phyloP scores from a whole-genome alignment of 2,329 filamentous ascomycete species.

The Sporothrix sp. region DNA sequence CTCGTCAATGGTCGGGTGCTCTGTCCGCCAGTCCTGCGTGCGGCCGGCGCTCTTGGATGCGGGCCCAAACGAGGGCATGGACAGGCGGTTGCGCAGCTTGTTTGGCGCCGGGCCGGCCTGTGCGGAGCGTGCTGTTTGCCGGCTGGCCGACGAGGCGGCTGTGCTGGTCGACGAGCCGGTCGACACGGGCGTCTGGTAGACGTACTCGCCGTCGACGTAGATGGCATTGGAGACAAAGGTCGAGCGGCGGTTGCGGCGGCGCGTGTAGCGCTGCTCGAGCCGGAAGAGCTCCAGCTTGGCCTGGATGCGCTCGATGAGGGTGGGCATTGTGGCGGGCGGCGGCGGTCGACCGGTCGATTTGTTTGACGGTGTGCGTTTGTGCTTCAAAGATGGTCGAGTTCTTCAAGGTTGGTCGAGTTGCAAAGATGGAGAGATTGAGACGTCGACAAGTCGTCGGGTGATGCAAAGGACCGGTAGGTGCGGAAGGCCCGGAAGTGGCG shows the following conservation, averaged over 20 bases:
- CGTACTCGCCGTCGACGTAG: conserved; percentile 93
- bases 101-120: conserved; percentile 23
- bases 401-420: neutral
- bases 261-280: conserved; percentile 89
- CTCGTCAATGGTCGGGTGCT: conserved; percentile 14
- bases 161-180: conserved; percentile 46
- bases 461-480: no score
- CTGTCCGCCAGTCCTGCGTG: conserved; percentile 32
- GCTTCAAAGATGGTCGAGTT: neutral
- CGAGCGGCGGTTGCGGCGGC: conserved; percentile 73
- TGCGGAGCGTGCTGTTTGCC: conserved; percentile 23
- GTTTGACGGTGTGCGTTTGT: neutral
- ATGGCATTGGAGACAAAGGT: conserved; percentile 82
- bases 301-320: conserved; percentile 50
- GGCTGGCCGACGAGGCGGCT: conserved; percentile 20
- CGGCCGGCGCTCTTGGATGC: conserved; percentile 27
- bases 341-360: no score
- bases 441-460: no score
- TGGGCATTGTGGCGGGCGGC: conserved; percentile 6
- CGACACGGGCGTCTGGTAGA: conserved; percentile 59
- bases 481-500: no score
- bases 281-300: conserved; percentile 82
- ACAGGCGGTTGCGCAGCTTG: conserved; percentile 40
- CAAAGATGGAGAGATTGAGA: neutral
- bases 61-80: conserved; percentile 46